A percentile compares a stretch with the other conserved stretches of the same genome.
These are phyloP conservation scores for Aspergillus fumigatiaffinis DNA, from an alignment of 2,329 filamentous ascomycete genomes.

Conservation along the genomic window DNA sequence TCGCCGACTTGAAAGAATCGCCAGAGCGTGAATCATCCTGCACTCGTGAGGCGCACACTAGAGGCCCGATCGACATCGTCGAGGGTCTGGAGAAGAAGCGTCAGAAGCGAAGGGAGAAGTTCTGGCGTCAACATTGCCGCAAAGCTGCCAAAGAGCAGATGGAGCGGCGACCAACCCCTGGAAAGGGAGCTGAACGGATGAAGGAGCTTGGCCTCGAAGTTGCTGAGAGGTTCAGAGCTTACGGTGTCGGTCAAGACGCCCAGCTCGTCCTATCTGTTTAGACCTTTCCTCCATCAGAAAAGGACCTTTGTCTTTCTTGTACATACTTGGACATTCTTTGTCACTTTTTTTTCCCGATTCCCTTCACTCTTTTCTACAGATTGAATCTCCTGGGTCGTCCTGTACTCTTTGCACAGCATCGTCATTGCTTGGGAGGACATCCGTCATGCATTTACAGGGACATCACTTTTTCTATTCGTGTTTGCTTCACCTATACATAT, in stretches of 20 bases:
- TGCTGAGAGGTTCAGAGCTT: slow-evolving; percentile 74
- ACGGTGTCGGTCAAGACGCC: slow-evolving; percentile 48
- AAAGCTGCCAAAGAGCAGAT: slow-evolving; percentile 67
- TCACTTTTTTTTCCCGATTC: not conserved
- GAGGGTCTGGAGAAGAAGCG: slow-evolving; percentile 94
- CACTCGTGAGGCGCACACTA: slow-evolving; percentile 61
- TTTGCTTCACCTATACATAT: slow-evolving; percentile 16
- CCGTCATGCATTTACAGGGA: slow-evolving; percentile 26
- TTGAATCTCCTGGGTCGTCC: slow-evolving; percentile 20
- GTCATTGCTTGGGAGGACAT: slow-evolving; percentile 16
- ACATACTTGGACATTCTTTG: slow-evolving; percentile 21
- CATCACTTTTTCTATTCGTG: slow-evolving; percentile 15
- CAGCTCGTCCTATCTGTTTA: slow-evolving; percentile 71
- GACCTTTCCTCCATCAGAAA: slow-evolving; percentile 12
- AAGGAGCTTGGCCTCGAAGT: slow-evolving; percentile 83
- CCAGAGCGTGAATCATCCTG: slow-evolving; percentile 32
- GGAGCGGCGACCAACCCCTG: slow-evolving; percentile 65
- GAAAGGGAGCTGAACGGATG: slow-evolving; percentile 91
- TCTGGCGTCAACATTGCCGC: slow-evolving; percentile 83
- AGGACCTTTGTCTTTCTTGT: slow-evolving; percentile 22
- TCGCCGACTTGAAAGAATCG: slow-evolving; percentile 32
- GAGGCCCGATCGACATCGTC: slow-evolving; percentile 96
- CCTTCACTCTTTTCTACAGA: slow-evolving; percentile 16
- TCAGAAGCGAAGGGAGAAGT: slow-evolving; percentile 87
- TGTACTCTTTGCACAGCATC: slow-evolving; percentile 4